Conservation (phyloP, 495 filamentous ascomycete genomes). For the Penicillium riverlandense region DNA sequence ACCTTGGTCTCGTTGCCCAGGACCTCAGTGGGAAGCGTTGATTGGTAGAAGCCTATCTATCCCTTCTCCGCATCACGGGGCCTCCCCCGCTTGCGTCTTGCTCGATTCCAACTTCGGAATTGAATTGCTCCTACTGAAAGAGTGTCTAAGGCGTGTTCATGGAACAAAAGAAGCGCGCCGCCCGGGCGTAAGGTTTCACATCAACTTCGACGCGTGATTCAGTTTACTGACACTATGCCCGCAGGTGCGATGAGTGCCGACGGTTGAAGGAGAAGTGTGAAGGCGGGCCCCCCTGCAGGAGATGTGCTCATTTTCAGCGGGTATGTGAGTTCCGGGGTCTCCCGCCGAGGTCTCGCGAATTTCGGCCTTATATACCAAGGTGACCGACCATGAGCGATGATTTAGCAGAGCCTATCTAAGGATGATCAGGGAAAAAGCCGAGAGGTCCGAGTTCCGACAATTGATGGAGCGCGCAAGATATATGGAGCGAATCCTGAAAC, state of each 20-base stretch:
- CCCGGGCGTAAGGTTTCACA: constrained; percentile 1
- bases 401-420: neutral
- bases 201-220: neutral
- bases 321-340: constrained; percentile 18
- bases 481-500: constrained; percentile 21
- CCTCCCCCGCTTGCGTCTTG: constrained; percentile 1
- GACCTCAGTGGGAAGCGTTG: too few species aligned
- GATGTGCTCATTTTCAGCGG: constrained; percentile 21
- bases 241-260: constrained; percentile 20
- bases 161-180: constrained; percentile 4
- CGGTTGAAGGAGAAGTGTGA: constrained; percentile 25
- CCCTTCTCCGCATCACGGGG: neutral
- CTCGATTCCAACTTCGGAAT: neutral
- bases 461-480: constrained; percentile 15
- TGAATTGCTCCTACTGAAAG: neutral
- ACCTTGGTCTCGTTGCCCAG: too few species aligned
- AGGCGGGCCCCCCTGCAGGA: constrained; percentile 23
- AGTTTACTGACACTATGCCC: neutral
- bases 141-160: neutral
- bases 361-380: constrained; percentile 9
- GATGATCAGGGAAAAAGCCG: constrained; percentile 6
- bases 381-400: neutral
- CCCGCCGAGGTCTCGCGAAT: constrained; percentile 4
- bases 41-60: too few species aligned
- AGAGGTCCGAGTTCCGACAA: constrained; percentile 10